phyloP scores from a whole-genome alignment of 2,329 filamentous ascomycete genomes.

The Penicillium griseofulvum region DNA sequence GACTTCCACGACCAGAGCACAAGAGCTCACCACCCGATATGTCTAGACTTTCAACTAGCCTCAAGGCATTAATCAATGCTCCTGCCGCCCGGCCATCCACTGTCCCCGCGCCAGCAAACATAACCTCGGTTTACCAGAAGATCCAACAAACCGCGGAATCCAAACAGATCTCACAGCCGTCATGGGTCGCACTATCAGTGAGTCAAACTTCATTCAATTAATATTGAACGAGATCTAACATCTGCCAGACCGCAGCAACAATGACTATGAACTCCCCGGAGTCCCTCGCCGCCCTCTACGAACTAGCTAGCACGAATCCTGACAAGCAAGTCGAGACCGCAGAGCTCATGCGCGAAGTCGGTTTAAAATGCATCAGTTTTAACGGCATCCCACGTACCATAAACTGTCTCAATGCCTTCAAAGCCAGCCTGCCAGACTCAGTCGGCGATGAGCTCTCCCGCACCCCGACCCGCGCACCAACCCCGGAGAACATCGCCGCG shows the following conservation, averaged over 20 bases:
- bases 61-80: slow-evolving; percentile 73
- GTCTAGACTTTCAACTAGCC: slow-evolving; percentile 68
- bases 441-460: slow-evolving; percentile 57
- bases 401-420: slow-evolving; percentile 75
- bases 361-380: slow-evolving; percentile 49
- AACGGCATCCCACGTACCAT: slow-evolving; percentile 72
- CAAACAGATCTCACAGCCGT: slow-evolving; percentile 61
- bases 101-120: slow-evolving; percentile 61
- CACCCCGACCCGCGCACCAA: slow-evolving; percentile 55
- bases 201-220: slow-evolving; percentile 6
- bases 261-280: slow-evolving; percentile 85
- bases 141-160: slow-evolving; percentile 62
- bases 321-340: slow-evolving; percentile 32
- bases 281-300: slow-evolving; percentile 42
- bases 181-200: slow-evolving; percentile 68
- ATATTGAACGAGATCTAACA: not conserved
- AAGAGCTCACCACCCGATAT: slow-evolving; percentile 45
- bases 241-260: slow-evolving; percentile 68
- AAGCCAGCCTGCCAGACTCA: slow-evolving; percentile 57
- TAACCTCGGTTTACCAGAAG: slow-evolving; percentile 61
- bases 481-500: slow-evolving; percentile 52
- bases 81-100: slow-evolving; percentile 65
- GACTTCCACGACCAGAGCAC: not conserved
- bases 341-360: slow-evolving; percentile 46
- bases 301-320: slow-evolving; percentile 18